Evolutionary conservation across 495 filamentous ascomycete species (phyloP).

Genomic region (Parachaetomium inaequale): DNA sequence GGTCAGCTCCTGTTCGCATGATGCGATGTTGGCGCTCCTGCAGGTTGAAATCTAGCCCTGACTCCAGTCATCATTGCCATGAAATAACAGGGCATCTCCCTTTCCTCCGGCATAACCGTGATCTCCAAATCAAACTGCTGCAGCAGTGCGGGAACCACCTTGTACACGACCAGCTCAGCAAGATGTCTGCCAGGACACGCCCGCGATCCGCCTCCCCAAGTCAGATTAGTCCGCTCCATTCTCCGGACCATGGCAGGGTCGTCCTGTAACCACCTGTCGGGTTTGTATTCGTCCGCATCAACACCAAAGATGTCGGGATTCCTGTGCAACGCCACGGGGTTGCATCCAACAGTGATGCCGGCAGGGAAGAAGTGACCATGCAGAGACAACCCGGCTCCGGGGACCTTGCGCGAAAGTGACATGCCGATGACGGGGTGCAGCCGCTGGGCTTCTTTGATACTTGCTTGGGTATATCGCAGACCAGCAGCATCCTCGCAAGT

Average conservation of each 20-base stretch:
- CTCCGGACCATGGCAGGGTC: slow-evolving; percentile 31
- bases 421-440: slow-evolving; percentile 57
- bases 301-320: slow-evolving; percentile 52
- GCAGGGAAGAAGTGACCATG: slow-evolving; percentile 50
- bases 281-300: slow-evolving; percentile 51
- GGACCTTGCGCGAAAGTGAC: slow-evolving; percentile 55
- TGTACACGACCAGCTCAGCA: slow-evolving; percentile 60
- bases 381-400: slow-evolving; percentile 44
- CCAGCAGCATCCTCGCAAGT: neutral
- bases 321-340: slow-evolving; percentile 56
- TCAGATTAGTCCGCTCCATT: slow-evolving; percentile 47
- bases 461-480: slow-evolving; percentile 55
- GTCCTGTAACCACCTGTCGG: slow-evolving; percentile 52
- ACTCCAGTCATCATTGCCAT: slow-evolving; percentile 42
- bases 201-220: slow-evolving; percentile 62
- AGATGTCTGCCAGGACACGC: slow-evolving; percentile 68
- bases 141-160: slow-evolving; percentile 60
- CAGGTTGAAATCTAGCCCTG: slow-evolving; percentile 25
- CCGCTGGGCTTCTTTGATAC: slow-evolving; percentile 61
- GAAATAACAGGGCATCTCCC: slow-evolving; percentile 33
- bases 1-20: no score
- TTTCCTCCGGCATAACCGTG: slow-evolving; percentile 22
- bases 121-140: slow-evolving; percentile 52
- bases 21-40: neutral
- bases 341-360: slow-evolving; percentile 57